A percentile compares a stretch with the other conserved stretches of the same genome.
These are phyloP conservation scores for Aegilops longissima DNA, from an alignment of 176 grass and related monocot species.

Conservation along the genomic window DNA sequence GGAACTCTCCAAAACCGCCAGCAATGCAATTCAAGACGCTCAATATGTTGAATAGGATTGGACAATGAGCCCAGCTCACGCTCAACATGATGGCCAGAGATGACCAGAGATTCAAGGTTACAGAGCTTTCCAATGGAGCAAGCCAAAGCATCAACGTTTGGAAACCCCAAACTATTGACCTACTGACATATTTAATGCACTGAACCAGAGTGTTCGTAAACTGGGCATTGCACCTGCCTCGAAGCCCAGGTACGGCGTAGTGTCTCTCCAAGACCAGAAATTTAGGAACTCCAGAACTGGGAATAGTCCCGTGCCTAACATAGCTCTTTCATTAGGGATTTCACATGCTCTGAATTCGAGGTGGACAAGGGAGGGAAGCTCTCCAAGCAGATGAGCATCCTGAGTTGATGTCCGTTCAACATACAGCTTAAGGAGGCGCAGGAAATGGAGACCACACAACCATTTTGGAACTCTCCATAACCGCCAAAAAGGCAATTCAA, in stretches of 20 bases:
- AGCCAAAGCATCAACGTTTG: not conserved
- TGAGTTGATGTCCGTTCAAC: not conserved
- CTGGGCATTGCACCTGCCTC: not conserved
- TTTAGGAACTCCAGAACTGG: not conserved
- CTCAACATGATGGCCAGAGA: not conserved
- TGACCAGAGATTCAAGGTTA: not conserved
- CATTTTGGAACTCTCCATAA: not conserved
- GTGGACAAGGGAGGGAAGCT: not conserved
- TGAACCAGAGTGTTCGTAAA: not conserved
- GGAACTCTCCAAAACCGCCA: not conserved
- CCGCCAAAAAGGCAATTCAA: rapidly evolving
- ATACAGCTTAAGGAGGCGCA: not conserved
- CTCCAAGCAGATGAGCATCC: not conserved
- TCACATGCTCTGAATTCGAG: not conserved
- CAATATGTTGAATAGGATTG: not conserved
- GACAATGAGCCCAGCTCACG: not conserved
- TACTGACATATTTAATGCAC: not conserved
- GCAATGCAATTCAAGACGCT: rapidly evolving
- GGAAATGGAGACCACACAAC: not conserved
- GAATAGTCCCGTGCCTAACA: not conserved
- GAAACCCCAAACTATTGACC: no score
- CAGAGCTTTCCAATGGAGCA: not conserved
- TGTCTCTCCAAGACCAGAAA: not conserved
- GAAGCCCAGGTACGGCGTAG: not conserved
- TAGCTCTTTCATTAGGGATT: not conserved